Evolutionary conservation across 2,329 filamentous ascomycete species (phyloP).

Genomic region (Penicillium vulpinum): DNA sequence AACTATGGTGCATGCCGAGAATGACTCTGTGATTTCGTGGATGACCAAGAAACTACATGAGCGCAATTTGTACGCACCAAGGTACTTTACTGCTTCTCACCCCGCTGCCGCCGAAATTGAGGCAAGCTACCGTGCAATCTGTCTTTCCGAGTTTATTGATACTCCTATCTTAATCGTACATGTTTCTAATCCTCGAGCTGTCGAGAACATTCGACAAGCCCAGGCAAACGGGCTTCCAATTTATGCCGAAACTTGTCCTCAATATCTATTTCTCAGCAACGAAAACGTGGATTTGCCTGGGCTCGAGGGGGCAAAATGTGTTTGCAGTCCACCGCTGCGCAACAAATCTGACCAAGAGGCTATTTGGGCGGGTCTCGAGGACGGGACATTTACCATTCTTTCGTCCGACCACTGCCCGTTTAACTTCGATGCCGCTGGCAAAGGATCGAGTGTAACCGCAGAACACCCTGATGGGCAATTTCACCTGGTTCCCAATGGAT

Average conservation of each 20-base stretch:
- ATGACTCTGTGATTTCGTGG: not conserved
- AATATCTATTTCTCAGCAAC: conserved; percentile 46
- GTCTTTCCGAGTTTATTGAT: not conserved
- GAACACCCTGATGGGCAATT: conserved; percentile 36
- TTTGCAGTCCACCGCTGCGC: not conserved
- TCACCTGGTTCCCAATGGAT: conserved; percentile 46
- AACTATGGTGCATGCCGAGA: not conserved
- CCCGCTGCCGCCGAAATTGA: not conserved
- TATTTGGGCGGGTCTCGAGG: conserved; percentile 42
- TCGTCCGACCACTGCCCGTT: conserved; percentile 52
- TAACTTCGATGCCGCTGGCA: conserved; percentile 17
- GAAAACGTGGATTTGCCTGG: not conserved
- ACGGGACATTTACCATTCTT: conserved; percentile 57
- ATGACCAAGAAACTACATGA: not conserved
- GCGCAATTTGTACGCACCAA: not conserved
- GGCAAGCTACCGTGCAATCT: not conserved
- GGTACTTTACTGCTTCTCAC: not conserved
- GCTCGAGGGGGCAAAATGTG: not conserved
- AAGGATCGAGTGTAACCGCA: not conserved
- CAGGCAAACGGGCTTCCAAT: conserved; percentile 54
- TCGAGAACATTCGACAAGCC: conserved; percentile 50
- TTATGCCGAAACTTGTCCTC: conserved; percentile 60
- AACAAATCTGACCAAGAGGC: not conserved
- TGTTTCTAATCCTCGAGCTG: conserved; percentile 39
- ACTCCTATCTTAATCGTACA: not conserved